Conservation (phyloP, 148 eudicot genomes). For the Camellia sinensis region DNA sequence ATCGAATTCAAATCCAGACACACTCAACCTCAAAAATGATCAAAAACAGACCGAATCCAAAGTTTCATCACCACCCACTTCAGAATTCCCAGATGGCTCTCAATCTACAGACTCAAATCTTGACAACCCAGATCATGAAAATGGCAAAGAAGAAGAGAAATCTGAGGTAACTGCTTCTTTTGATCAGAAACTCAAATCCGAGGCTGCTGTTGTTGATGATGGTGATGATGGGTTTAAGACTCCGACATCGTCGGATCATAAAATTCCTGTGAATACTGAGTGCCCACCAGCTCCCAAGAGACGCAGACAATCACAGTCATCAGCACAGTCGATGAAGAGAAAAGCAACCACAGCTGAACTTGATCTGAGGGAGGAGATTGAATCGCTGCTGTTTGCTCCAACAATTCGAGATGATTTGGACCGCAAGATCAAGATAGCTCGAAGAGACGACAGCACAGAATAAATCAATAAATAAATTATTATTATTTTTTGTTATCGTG, state of each 20-base stretch:
- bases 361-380: conserved; percentile 25
- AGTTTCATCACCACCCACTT: not conserved
- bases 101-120: not conserved
- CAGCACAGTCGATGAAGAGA: conserved; percentile 19
- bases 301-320: conserved; percentile 7
- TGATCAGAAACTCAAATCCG: not conserved
- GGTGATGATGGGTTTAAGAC: conserved; percentile 37
- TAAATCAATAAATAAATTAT: too few species aligned
- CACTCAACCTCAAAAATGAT: not conserved
- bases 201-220: not conserved
- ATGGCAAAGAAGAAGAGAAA: not conserved
- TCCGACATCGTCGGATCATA: conserved; percentile 43
- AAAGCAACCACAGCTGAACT: conserved; percentile 12
- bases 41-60: not conserved
- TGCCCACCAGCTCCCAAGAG: conserved; percentile 55
- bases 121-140: not conserved
- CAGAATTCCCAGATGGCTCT: not conserved
- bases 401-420: conserved; percentile 1
- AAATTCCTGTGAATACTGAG: conserved; percentile 32
- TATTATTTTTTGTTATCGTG: too few species aligned
- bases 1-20: conserved; percentile 4
- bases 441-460: conserved; percentile 11
- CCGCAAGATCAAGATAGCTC: conserved; percentile 27
- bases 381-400: conserved; percentile 25
- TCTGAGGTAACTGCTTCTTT: not conserved